Percentiles rank a stretch among this genome's conserved stretches.
Evolutionary conservation across 371 early-diverging fungal species (phyloP).

Genomic region (Encephalitozoon cuniculi): DNA sequence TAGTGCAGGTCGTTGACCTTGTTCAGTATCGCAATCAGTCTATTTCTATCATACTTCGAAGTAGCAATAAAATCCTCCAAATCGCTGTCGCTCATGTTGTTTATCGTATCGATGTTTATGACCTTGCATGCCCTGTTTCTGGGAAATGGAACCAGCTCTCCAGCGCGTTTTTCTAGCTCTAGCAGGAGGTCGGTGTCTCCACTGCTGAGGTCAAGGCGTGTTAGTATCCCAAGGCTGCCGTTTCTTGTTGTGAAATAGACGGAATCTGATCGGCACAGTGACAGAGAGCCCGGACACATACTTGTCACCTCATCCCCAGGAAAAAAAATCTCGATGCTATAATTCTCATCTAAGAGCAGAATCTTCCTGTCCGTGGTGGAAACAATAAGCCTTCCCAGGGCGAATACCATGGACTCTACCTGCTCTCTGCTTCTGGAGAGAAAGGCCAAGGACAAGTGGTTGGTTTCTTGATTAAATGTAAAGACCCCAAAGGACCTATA

Average conservation of each 20-base stretch:
- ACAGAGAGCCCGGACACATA: not conserved
- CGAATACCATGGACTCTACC: not conserved
- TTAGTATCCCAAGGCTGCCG: not conserved
- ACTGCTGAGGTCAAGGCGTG: not conserved
- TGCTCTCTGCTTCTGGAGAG: not conserved
- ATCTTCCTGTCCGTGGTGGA: not conserved
- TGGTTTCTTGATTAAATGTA: not conserved
- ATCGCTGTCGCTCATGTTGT: not conserved
- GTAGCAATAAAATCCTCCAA: not conserved
- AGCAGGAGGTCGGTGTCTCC: not conserved
- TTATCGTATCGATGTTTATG: not conserved
- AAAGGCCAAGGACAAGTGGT: not conserved
- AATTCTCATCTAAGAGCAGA: not conserved
- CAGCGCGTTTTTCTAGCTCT: not conserved
- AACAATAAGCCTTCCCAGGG: not conserved
- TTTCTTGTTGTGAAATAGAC: not conserved
- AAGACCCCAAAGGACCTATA: conserved; percentile 8
- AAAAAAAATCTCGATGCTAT: not conserved
- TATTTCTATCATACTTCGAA: not conserved
- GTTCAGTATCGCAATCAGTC: not conserved
- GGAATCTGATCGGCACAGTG: not conserved
- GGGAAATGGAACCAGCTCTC: not conserved
- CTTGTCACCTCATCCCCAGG: not conserved
- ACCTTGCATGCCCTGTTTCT: not conserved
- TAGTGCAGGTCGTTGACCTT: not conserved